Evolutionary conservation across 371 early-diverging fungal species (phyloP).

Genomic region (Amoeboaphelidium protococcarum): DNA sequence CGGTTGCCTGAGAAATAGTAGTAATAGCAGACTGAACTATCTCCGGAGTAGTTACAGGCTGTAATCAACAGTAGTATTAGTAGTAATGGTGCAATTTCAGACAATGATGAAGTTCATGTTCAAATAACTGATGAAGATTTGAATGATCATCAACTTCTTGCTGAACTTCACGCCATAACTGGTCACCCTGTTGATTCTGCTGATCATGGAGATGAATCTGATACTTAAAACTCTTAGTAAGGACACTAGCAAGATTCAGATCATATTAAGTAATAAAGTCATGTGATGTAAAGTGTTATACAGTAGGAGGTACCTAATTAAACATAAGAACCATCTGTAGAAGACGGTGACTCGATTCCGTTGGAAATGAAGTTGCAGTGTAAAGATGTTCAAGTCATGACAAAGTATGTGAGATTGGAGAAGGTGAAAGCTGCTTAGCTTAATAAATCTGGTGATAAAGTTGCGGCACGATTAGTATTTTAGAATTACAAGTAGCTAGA

Average conservation of each 20-base stretch:
- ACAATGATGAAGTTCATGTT: slow-evolving; percentile 13
- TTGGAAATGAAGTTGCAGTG: slow-evolving; percentile 5
- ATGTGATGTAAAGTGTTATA: not conserved
- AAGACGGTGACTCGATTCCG: slow-evolving; percentile 2
- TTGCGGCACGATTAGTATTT: slow-evolving; percentile 7
- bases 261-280: not conserved
- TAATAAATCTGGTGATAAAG: slow-evolving; percentile 10
- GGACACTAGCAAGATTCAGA: not conserved
- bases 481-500: slow-evolving; percentile 6
- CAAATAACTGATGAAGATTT: slow-evolving; percentile 19
- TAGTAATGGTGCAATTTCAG: slow-evolving; percentile 4
- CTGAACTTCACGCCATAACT: slow-evolving; percentile 2
- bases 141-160: slow-evolving; percentile 16
- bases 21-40: too few relatives aligned
- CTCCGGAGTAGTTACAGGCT: not conserved
- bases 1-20: too few relatives aligned
- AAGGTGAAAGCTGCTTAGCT: slow-evolving; percentile 8
- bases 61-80: slow-evolving; percentile 12
- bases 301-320: not conserved
- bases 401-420: slow-evolving; percentile 10
- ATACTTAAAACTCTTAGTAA: not conserved
- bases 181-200: not conserved
- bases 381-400: slow-evolving; percentile 5
- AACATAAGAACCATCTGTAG: not conserved
- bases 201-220: not conserved